Evolutionary conservation across 257 asterid genomes (phyloP).

Genomic region (Agastache rugosa): DNA sequence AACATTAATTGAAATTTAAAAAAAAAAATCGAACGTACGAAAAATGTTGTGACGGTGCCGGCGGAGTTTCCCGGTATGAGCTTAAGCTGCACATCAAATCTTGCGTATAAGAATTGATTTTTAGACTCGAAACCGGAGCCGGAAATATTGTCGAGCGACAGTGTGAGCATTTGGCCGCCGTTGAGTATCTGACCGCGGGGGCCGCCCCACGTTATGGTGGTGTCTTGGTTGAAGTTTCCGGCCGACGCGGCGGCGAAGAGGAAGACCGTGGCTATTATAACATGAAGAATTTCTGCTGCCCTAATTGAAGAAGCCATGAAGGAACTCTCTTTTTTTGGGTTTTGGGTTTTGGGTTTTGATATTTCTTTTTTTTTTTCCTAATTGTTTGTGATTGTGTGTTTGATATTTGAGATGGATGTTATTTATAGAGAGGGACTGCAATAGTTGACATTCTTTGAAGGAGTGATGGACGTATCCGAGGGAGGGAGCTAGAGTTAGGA

Average conservation of each 20-base stretch:
- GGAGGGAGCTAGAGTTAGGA: slow-evolving; percentile 10
- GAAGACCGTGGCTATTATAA: slow-evolving; percentile 39
- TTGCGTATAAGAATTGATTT: slow-evolving; percentile 47
- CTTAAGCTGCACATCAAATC: slow-evolving; percentile 69
- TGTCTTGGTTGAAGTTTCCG: slow-evolving; percentile 60
- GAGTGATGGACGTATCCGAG: slow-evolving; percentile 8
- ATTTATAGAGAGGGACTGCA: slow-evolving; percentile 28
- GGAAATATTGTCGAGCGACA: slow-evolving; percentile 61
- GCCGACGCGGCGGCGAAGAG: slow-evolving; percentile 49
- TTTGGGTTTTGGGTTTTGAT: not conserved
- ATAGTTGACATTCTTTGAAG: slow-evolving; percentile 40
- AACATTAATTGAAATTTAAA: not conserved
- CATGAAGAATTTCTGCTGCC: slow-evolving; percentile 24
- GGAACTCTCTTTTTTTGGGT: no score
- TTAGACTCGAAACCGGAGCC: slow-evolving; percentile 76
- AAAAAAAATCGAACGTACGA: slow-evolving; percentile 39
- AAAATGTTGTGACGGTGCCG: slow-evolving; percentile 78
- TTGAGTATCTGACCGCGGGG: slow-evolving; percentile 46
- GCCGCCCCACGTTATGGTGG: slow-evolving; percentile 53
- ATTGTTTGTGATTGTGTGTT: not conserved
- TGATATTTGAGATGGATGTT: not conserved
- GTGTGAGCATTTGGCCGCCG: slow-evolving; percentile 53
- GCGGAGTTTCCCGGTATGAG: slow-evolving; percentile 70
- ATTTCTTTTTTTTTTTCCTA: no score
- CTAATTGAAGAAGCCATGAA: slow-evolving; percentile 23